Conservation (phyloP, 805 yeast species). For the Wickerhamiella qilinensis region DNA sequence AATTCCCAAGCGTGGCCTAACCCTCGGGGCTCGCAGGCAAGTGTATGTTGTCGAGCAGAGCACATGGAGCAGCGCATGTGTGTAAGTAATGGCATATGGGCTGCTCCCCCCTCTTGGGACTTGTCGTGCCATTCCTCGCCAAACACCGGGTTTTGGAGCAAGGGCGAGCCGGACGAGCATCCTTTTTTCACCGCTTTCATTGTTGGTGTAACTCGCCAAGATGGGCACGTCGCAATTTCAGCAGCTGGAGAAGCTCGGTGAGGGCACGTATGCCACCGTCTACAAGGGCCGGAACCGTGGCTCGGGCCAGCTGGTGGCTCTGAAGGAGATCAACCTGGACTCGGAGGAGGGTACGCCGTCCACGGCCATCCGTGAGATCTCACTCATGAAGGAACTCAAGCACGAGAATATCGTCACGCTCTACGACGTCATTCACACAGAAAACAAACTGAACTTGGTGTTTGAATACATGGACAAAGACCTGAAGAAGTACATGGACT, state of each 20-base stretch:
- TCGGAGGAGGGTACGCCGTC: slow-evolving; percentile 98
- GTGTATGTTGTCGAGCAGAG: too few species aligned
- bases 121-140: too few species aligned
- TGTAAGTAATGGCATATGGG: too few species aligned
- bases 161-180: too few species aligned
- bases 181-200: too few species aligned
- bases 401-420: slow-evolving; percentile 85
- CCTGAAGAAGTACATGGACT: slow-evolving; percentile 86
- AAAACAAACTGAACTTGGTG: slow-evolving; percentile 83
- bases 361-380: slow-evolving; percentile 92
- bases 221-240: slow-evolving; percentile 20
- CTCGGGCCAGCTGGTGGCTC: slow-evolving; percentile 80
- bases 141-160: too few species aligned
- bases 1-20: too few species aligned
- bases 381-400: slow-evolving; percentile 84
- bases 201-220: too few species aligned
- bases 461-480: slow-evolving; percentile 91
- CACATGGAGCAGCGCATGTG: too few species aligned
- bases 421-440: slow-evolving; percentile 93
- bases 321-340: slow-evolving; percentile 87
- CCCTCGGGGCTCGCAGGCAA: too few species aligned
- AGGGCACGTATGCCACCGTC: slow-evolving; percentile 97
- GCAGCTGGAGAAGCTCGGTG: slow-evolving; percentile 62
- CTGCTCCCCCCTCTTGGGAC: too few species aligned
- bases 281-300: slow-evolving; percentile 80